A percentile compares a stretch with the other conserved stretches of the same genome.
These are phyloP conservation scores for Senna siamea DNA, from an alignment of 306 rosid genomes.

Conservation along the genomic window DNA sequence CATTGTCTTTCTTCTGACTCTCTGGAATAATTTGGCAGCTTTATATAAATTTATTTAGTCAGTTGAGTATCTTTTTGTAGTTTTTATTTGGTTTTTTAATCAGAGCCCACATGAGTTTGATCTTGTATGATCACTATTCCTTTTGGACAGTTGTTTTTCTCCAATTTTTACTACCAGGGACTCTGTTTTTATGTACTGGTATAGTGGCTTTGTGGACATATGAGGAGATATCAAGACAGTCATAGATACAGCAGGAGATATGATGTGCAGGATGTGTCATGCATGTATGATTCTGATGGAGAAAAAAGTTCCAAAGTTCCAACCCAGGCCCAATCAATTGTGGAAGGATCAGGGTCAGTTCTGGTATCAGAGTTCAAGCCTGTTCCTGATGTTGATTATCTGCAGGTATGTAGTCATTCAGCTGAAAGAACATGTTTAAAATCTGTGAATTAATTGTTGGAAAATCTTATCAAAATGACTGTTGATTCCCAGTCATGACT, in stretches of 20 bases:
- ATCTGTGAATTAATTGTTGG: background rate
- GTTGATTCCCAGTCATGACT: background rate
- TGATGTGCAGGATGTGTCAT: constrained; percentile 43
- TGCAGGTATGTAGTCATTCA: constrained; percentile 64
- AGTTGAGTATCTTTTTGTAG: background rate
- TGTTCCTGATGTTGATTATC: constrained; percentile 84
- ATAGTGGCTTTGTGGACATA: constrained; percentile 73
- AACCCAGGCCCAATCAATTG: constrained; percentile 80
- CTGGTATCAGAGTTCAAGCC: constrained; percentile 67
- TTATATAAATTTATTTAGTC: background rate
- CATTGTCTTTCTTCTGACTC: background rate
- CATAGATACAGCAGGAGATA: constrained; percentile 10
- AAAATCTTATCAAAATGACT: too few relatives aligned
- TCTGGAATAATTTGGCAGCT: background rate
- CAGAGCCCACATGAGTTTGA: constrained; percentile 20
- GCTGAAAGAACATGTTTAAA: background rate
- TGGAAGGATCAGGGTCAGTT: constrained; percentile 73
- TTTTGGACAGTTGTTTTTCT: constrained; percentile 82
- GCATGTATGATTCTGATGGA: constrained; percentile 70
- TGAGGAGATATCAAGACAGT: constrained; percentile 53
- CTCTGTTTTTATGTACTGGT: constrained; percentile 82
- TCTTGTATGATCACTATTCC: constrained; percentile 45
- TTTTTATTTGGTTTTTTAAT: background rate
- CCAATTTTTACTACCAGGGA: constrained; percentile 86
- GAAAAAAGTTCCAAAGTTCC: constrained; percentile 69